A percentile compares a stretch with the other conserved stretches of the same genome.
phyloP scores from a whole-genome alignment of 2,329 filamentous ascomycete genomes.

The Fusarium brachygibbosum region DNA sequence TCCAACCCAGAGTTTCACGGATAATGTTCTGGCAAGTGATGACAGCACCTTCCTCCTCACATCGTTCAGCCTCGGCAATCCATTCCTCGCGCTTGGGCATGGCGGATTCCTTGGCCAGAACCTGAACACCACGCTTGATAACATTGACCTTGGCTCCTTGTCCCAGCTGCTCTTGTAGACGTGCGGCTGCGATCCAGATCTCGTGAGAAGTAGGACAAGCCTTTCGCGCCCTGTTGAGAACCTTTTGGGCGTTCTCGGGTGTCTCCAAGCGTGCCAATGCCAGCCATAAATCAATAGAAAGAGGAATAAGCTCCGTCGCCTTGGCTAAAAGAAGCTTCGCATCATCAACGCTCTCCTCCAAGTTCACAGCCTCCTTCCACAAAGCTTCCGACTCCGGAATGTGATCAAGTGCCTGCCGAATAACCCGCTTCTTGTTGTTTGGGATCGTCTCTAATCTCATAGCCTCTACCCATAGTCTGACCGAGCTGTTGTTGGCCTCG shows the following conservation, averaged over 20 bases:
- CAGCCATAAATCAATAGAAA: conserved; percentile 95
- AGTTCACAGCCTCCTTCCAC: conserved; percentile 98
- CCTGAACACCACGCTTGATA: conserved; percentile 93
- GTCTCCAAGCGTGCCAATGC: conserved; percentile 91
- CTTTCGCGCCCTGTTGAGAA: conserved; percentile 94
- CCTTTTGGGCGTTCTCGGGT: conserved; percentile 91
- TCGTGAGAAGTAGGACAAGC: conserved; percentile 93
- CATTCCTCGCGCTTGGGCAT: conserved; percentile 99
- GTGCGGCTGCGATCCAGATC: conserved; percentile 95
- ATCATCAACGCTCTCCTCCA: conserved; percentile 91
- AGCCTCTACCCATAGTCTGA: conserved; percentile 92
- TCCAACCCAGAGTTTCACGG: conserved; percentile 91
- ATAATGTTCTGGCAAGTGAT: conserved; percentile 92
- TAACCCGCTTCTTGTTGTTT: conserved; percentile 90
- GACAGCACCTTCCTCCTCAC: conserved; percentile 89
- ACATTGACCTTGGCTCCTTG: conserved; percentile 85
- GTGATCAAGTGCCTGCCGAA: conserved; percentile 90
- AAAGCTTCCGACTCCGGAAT: conserved; percentile 94
- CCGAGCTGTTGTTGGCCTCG: conserved; percentile 89
- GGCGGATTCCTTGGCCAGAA: conserved; percentile 88
- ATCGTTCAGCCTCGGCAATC: conserved; percentile 94
- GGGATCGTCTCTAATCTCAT: conserved; percentile 90
- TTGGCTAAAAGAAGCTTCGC: conserved; percentile 91
- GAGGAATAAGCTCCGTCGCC: conserved; percentile 93
- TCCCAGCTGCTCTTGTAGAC: conserved; percentile 89